Percentiles rank a stretch among this genome's conserved stretches.
Evolutionary conservation across 2,329 filamentous ascomycete genomes (phyloP).

Genomic region (Salinomyces thailandicus): DNA sequence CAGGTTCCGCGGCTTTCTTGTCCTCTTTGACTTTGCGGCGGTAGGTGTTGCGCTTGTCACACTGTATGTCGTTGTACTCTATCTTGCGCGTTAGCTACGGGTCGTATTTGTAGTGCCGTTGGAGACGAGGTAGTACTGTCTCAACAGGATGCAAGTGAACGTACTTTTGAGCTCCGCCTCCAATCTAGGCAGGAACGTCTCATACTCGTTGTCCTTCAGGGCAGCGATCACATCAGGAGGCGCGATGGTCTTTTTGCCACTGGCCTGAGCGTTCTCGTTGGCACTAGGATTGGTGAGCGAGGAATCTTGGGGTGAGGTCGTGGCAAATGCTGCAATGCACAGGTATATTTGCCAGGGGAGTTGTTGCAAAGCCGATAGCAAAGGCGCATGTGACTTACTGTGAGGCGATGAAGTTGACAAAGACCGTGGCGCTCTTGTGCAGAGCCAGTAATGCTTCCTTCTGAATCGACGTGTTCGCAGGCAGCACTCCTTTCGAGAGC

Average conservation of each 20-base stretch:
- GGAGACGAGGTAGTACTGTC: too few relatives aligned
- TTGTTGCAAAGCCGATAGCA: neutral
- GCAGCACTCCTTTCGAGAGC: conserved; percentile 68
- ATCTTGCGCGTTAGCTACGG: neutral
- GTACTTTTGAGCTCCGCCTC: conserved; percentile 67
- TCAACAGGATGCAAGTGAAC: too few relatives aligned
- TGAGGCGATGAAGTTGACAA: conserved; percentile 68
- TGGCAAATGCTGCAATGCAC: too few relatives aligned
- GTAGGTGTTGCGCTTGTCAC: conserved; percentile 64
- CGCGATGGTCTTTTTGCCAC: conserved; percentile 68
- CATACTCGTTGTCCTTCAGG: conserved; percentile 65
- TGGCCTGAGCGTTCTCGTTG: conserved; percentile 56
- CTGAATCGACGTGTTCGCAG: conserved; percentile 72
- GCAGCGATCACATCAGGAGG: conserved; percentile 67
- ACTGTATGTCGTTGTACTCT: conserved; percentile 65
- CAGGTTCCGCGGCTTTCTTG: conserved; percentile 33
- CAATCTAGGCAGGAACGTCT: conserved; percentile 57
- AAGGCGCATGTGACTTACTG: conserved; percentile 45
- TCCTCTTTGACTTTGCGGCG: conserved; percentile 58
- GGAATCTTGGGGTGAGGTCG: too few relatives aligned
- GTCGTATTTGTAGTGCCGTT: too few relatives aligned
- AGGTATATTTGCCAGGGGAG: conserved; percentile 1
- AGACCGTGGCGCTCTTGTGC: conserved; percentile 72
- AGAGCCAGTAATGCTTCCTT: conserved; percentile 70
- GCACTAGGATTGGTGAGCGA: conserved; percentile 43